A percentile compares a stretch with the other conserved stretches of the same genome.
phyloP scores from a whole-genome alignment of 129 eudicot genomes.

The Flaveria sonorensis region DNA sequence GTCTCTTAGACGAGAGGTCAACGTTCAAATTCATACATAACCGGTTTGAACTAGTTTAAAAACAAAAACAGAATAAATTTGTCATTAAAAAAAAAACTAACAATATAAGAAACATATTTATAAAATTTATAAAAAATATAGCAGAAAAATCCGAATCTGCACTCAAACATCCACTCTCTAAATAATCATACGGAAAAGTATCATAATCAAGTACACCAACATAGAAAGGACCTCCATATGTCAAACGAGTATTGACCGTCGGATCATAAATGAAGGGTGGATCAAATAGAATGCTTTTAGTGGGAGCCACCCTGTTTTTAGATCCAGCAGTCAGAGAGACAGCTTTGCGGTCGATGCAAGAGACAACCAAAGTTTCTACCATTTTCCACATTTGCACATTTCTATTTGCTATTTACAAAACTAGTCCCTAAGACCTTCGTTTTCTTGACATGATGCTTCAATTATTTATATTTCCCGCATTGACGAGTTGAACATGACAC shows the following conservation, averaged over 20 bases:
- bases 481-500: not conserved
- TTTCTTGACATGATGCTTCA: not conserved
- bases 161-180: too few species aligned
- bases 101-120: too few species aligned
- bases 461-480: constrained; percentile 1
- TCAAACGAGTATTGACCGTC: not conserved
- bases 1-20: too few species aligned
- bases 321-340: constrained; percentile 27
- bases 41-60: too few species aligned
- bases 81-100: too few species aligned
- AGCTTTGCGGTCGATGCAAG: constrained; percentile 28
- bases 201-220: constrained; percentile 15
- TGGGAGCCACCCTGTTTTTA: constrained; percentile 28
- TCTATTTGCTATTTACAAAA: not conserved
- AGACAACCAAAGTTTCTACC: constrained; percentile 11
- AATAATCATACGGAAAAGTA: constrained; percentile 1
- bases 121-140: too few species aligned
- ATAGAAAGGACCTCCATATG: constrained; percentile 6
- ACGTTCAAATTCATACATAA: too few species aligned
- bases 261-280: constrained; percentile 13
- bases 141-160: too few species aligned
- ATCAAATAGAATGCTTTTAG: constrained; percentile 15
- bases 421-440: not conserved
- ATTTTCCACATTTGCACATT: not conserved
- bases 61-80: too few species aligned